Percentiles rank a stretch among this genome's conserved stretches.
Evolutionary conservation across 768 basidiomycete genomes (phyloP).

Genomic region (Boletus rex-veris): DNA sequence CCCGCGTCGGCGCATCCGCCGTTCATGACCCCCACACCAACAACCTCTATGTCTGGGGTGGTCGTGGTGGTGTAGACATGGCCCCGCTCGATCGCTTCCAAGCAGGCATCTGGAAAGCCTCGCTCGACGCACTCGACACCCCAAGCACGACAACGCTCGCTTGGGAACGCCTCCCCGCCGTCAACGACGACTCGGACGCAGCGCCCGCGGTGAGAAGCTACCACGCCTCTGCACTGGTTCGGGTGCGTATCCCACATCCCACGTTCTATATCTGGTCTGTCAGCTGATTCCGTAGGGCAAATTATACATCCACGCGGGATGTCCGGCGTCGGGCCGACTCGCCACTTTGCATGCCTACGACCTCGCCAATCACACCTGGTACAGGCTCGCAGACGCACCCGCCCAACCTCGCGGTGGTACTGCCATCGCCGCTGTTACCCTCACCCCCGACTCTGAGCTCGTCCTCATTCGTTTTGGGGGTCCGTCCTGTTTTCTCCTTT

Average conservation of each 20-base stretch:
- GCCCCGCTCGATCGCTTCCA: slow-evolving; percentile 31
- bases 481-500: neutral
- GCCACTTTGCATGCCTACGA: slow-evolving; percentile 23
- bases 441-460: slow-evolving; percentile 4
- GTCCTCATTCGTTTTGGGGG: slow-evolving; percentile 40
- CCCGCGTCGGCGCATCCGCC: slow-evolving; percentile 24
- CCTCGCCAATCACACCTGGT: slow-evolving; percentile 29
- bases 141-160: neutral
- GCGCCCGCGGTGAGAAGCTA: slow-evolving; percentile 35
- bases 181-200: slow-evolving; percentile 26
- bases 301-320: slow-evolving; percentile 40
- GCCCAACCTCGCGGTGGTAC: slow-evolving; percentile 41
- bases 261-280: no score
- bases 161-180: slow-evolving; percentile 32
- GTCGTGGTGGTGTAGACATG: slow-evolving; percentile 41
- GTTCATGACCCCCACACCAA: slow-evolving; percentile 16
- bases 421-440: slow-evolving; percentile 30
- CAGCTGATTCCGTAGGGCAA: neutral
- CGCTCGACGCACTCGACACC: slow-evolving; percentile 4
- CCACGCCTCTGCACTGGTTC: slow-evolving; percentile 31
- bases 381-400: slow-evolving; percentile 34
- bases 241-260: slow-evolving; percentile 18
- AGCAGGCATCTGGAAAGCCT: slow-evolving; percentile 30
- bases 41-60: slow-evolving; percentile 43
- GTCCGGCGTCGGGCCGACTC: slow-evolving; percentile 36